Evolutionary conservation across 352 stramenopile species (phyloP), one percentile per base, ranked within the genome.

Genomic region (Globisporangium sylvaticum): DNA sequence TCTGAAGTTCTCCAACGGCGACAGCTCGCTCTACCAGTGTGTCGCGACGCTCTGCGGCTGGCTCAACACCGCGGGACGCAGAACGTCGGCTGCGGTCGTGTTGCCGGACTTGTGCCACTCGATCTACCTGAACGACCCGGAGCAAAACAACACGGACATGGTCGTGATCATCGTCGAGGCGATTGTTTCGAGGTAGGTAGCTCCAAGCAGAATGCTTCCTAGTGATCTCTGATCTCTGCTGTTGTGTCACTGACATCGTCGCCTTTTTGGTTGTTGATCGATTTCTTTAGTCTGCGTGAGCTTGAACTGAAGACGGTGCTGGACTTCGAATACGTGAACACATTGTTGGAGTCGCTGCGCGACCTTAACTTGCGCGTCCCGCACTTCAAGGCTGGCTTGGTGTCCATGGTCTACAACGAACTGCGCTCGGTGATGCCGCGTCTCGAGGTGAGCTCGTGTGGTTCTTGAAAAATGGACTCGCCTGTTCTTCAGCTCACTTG

Each of bases 301-400:
- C 32, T 77, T 0, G 32, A 79, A n/a, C 46, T 90, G 12, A 62
- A 60, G 3, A 60, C 68, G 12, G 64, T 82, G 18, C 31, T 44
- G 56, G 80, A 91, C 50, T 91, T 93, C 46, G 78, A 91, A n/a
- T 89, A 82, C 32, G 68, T 70, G 22, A 80, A 73, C 27, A 72
- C 78, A 1, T 39, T 79, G 3, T 58, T 93, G 9, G 85, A 93
- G 54, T 76, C 79, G 3, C 65, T 91, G 20, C 80, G 83, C 22
- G 85, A 93, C 37, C 70, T 88, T 8, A 73, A 65, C 1, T 71
- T 89, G 9, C 80, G 71, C 15, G 58, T 79, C 25, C 73, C 74
- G 15, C 62, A 76, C 27, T 59, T 86, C 37, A 58, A 74, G 42
- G 22, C 60, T 9, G 27, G 9, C 5, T 69, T 73, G 5, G 59